Evolutionary conservation across 2,329 filamentous ascomycete species (phyloP).

Genomic region (Xylaria digitata): DNA sequence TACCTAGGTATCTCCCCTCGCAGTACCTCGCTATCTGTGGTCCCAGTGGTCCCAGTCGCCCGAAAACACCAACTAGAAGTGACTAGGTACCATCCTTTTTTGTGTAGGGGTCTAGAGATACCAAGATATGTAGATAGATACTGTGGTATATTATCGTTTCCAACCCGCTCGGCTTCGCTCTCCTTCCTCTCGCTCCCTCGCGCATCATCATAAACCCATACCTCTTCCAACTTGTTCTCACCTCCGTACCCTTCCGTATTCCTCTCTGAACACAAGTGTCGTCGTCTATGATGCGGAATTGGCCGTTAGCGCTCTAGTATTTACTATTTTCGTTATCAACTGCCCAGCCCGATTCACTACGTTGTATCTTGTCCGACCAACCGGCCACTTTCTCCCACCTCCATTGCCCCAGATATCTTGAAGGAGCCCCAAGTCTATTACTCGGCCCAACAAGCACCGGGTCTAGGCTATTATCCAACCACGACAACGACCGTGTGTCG

Average conservation of each 20-base stretch:
- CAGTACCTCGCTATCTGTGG: constrained; percentile 32
- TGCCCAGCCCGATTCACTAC: constrained; percentile 15
- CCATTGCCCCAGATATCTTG: constrained; percentile 27
- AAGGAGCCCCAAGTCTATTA: constrained; percentile 18
- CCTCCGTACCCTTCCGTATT: background rate
- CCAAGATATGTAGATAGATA: background rate
- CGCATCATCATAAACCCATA: constrained; percentile 7
- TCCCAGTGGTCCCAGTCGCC: constrained; percentile 33
- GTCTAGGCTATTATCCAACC: constrained; percentile 8
- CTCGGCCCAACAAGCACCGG: constrained; percentile 29
- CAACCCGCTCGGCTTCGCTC: constrained; percentile 24
- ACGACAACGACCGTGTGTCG: constrained; percentile 18
- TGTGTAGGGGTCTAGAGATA: constrained; percentile 36
- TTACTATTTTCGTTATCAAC: constrained; percentile 17
- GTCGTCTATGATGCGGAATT: constrained; percentile 1
- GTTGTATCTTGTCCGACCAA: constrained; percentile 13
- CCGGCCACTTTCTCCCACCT: constrained; percentile 21
- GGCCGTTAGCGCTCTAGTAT: constrained; percentile 8
- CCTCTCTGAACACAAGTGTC: background rate
- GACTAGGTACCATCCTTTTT: constrained; percentile 35
- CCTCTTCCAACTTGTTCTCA: constrained; percentile 4
- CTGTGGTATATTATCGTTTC: constrained; percentile 38
- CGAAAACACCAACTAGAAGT: constrained; percentile 34
- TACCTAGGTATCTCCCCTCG: background rate
- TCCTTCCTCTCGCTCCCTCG: constrained; percentile 17